Percentiles rank a stretch among this genome's conserved stretches.
Evolutionary conservation across 2,329 filamentous ascomycete species (phyloP).

Genomic region (Aspergillus quadricinctus): DNA sequence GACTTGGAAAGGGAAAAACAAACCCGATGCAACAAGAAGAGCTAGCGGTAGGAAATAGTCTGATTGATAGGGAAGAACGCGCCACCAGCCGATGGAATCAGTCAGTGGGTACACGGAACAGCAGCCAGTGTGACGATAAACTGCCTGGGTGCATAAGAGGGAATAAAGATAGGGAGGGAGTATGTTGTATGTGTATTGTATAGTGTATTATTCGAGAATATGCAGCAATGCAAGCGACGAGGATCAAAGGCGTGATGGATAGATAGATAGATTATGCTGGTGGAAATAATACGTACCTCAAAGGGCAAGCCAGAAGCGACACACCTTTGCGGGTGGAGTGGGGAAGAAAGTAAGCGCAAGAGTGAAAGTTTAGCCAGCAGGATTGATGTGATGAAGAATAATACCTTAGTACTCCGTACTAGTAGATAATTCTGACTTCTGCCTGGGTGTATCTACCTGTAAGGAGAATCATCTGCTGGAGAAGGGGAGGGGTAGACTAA

Average conservation of each 20-base stretch:
- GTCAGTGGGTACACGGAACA: conserved; percentile 16
- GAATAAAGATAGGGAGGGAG: background rate
- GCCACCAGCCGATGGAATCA: conserved; percentile 13
- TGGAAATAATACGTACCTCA: background rate
- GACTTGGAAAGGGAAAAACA: background rate
- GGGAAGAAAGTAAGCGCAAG: background rate
- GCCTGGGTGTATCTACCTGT: background rate
- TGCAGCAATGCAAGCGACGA: background rate
- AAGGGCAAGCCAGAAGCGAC: background rate
- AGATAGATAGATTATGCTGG: background rate
- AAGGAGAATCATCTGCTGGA: too few species aligned
- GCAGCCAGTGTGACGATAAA: background rate
- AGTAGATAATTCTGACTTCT: background rate
- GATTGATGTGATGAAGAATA: too few species aligned
- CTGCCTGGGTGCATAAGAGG: conserved; percentile 10
- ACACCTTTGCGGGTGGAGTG: background rate
- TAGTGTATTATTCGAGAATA: conserved; percentile 4
- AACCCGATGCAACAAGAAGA: background rate
- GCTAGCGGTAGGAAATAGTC: background rate
- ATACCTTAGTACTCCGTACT: too few species aligned
- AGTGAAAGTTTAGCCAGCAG: background rate
- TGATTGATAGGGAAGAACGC: background rate
- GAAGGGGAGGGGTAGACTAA: background rate
- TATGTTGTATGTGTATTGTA: too few species aligned
- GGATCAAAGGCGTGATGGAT: background rate